These are phyloP conservation scores for Cladosporium velox DNA, from an alignment of 2,329 filamentous ascomycete genomes.

Conservation along the genomic window DNA sequence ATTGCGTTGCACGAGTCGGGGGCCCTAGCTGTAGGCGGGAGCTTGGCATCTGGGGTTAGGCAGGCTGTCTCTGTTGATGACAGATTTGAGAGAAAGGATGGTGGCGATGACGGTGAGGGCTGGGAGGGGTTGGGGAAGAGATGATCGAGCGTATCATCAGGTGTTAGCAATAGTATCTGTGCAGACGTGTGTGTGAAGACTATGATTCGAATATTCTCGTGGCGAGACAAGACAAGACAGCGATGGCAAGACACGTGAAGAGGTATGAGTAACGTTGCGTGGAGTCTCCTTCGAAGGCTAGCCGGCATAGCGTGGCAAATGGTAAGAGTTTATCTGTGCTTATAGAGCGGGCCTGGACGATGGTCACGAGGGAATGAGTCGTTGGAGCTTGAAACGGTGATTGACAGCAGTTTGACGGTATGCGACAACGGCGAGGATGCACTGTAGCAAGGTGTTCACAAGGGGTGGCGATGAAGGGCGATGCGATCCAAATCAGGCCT, in stretches of 20 bases:
- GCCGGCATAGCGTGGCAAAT: constrained; percentile 9
- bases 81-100: neutral
- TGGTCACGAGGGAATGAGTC: neutral
- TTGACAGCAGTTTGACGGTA: neutral
- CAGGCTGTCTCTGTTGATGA: neutral
- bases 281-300: neutral
- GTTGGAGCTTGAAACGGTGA: neutral
- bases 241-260: constrained; percentile 5
- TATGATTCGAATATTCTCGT: neutral
- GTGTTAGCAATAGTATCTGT: neutral
- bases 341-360: constrained; percentile 17
- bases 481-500: neutral
- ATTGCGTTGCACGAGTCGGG: neutral
- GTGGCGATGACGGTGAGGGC: neutral
- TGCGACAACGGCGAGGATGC: neutral
- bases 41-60: constrained; percentile 14
- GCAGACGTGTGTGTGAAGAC: constrained; percentile 3
- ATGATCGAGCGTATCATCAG: neutral
- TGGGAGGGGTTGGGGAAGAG: constrained; percentile 4
- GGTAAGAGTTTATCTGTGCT: constrained; percentile 10
- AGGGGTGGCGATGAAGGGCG: neutral
- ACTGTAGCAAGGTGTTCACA: neutral
- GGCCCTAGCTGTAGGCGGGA: constrained; percentile 2
- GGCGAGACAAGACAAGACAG: neutral
- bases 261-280: constrained; percentile 15